phyloP scores from a whole-genome alignment of 257 asterid genomes.

The Plectranthus barbatus region DNA sequence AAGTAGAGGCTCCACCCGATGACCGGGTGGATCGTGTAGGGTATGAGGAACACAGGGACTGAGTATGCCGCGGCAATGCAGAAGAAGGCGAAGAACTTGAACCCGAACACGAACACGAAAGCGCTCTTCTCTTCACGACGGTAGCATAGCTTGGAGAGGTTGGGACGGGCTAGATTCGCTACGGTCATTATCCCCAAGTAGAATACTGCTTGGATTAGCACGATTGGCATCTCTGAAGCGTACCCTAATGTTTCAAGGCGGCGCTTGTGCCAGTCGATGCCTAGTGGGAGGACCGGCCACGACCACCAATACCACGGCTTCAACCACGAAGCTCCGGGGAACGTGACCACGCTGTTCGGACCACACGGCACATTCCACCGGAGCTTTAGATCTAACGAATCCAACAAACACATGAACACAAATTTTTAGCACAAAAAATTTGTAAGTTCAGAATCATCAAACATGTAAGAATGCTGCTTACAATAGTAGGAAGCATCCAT shows the following conservation, averaged over 20 bases:
- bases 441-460: too few species aligned
- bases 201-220: conserved; percentile 40
- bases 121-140: conserved; percentile 65
- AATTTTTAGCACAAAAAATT: too few species aligned
- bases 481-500: conserved; percentile 97
- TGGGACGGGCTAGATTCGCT: conserved; percentile 73
- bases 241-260: conserved; percentile 79
- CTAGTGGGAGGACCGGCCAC: conserved; percentile 88
- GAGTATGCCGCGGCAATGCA: conserved; percentile 61
- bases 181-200: conserved; percentile 57
- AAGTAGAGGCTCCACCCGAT: conserved; percentile 79
- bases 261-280: conserved; percentile 73
- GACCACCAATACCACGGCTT: conserved; percentile 99
- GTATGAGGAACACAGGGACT: conserved; percentile 63
- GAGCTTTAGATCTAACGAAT: conserved; percentile 55
- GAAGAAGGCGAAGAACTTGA: conserved; percentile 63
- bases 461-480: conserved; percentile 39
- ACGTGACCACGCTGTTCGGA: conserved; percentile 81
- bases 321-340: conserved; percentile 82
- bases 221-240: conserved; percentile 56
- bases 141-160: conserved; percentile 59
- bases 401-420: background rate
- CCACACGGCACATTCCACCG: conserved; percentile 91
- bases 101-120: conserved; percentile 45
- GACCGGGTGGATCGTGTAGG: conserved; percentile 71